These are phyloP conservation scores for Ochromonas danica DNA, from an alignment of 108 stramenopile genomes.

Conservation along the genomic window DNA sequence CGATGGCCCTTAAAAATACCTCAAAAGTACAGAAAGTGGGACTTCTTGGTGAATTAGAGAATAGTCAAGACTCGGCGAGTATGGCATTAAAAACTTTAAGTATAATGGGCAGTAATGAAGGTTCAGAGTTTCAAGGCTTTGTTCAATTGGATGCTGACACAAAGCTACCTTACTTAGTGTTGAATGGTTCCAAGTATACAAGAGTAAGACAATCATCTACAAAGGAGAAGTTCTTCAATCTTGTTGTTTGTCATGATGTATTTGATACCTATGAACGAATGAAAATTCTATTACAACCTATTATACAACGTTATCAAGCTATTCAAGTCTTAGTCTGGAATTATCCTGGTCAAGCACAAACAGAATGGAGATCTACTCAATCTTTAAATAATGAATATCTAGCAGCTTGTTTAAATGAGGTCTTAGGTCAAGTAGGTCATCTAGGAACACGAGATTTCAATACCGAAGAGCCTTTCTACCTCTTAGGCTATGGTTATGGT, in stretches of 20 bases:
- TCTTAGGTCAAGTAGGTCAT: slow-evolving; percentile 64
- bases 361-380: slow-evolving; percentile 66
- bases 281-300: slow-evolving; percentile 69
- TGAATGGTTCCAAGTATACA: slow-evolving; percentile 17
- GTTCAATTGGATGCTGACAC: slow-evolving; percentile 35
- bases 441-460: slow-evolving; percentile 59
- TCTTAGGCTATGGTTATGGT: slow-evolving; percentile 74
- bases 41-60: slow-evolving; percentile 12
- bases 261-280: slow-evolving; percentile 75
- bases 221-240: slow-evolving; percentile 26
- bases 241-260: slow-evolving; percentile 69
- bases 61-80: slow-evolving; percentile 17
- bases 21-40: not conserved
- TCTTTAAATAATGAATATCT: slow-evolving; percentile 79
- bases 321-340: slow-evolving; percentile 77
- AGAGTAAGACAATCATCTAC: not conserved
- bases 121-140: not conserved
- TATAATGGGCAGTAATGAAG: not conserved
- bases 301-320: slow-evolving; percentile 68
- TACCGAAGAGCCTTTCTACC: slow-evolving; percentile 62
- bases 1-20: not conserved
- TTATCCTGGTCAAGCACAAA: slow-evolving; percentile 82
- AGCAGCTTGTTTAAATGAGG: slow-evolving; percentile 63
- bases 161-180: slow-evolving; percentile 19
- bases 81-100: not conserved